These are phyloP conservation scores for Psophocarpus tetragonolobus DNA, from an alignment of 306 rosid genomes.

Conservation along the genomic window DNA sequence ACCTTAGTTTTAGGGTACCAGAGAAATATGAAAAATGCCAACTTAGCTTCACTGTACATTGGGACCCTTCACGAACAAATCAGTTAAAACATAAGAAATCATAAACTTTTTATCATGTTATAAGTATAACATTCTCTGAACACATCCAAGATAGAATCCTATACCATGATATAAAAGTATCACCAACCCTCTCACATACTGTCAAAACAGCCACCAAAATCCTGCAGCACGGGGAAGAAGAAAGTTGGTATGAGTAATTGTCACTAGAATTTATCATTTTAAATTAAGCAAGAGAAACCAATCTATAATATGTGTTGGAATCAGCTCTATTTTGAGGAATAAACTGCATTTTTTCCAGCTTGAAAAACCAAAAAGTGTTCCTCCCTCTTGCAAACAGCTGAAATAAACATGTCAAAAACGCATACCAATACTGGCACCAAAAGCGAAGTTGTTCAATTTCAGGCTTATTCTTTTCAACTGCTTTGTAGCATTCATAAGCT, in stretches of 20 bases:
- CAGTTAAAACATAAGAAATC: neutral
- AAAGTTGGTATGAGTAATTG: constrained; percentile 9
- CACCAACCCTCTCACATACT: constrained; percentile 82
- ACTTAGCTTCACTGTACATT: constrained; percentile 96
- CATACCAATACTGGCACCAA: constrained; percentile 98
- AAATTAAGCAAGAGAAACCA: neutral
- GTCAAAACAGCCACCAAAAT: constrained; percentile 95
- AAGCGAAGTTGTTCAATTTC: constrained; percentile 91
- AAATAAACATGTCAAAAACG: neutral
- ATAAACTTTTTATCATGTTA: neutral
- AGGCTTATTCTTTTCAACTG: constrained; percentile 85
- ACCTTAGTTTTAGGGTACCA: constrained; percentile 98
- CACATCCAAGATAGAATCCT: constrained; percentile 35
- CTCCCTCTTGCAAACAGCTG: neutral
- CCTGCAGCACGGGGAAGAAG: constrained; percentile 52
- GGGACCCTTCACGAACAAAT: constrained; percentile 76
- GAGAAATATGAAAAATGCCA: constrained; percentile 85
- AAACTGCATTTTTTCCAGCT: neutral
- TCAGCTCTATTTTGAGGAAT: neutral
- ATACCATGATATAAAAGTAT: constrained; percentile 91
- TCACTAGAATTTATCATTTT: neutral
- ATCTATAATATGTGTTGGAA: neutral
- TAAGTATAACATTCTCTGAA: constrained; percentile 21
- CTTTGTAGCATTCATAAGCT: constrained; percentile 96
- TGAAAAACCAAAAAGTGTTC: neutral